Evolutionary conservation across 768 basidiomycete genomes (phyloP).

Genomic region (Podaxis sp.): DNA sequence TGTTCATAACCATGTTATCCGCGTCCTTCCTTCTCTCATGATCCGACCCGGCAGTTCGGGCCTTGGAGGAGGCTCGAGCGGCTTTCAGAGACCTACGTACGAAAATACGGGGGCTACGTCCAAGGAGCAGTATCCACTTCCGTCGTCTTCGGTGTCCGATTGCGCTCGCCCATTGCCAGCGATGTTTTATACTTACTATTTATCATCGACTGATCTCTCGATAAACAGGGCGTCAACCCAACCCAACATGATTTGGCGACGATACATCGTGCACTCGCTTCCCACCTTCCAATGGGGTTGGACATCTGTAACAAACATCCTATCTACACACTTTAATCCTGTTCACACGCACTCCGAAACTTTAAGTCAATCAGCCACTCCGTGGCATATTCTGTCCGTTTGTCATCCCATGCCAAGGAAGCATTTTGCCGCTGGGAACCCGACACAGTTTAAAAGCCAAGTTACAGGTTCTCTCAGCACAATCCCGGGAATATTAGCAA

Average conservation of each 20-base stretch:
- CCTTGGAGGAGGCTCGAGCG: neutral
- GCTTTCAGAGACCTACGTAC: neutral
- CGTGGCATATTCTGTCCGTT: conserved; percentile 10
- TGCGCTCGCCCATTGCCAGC: neutral
- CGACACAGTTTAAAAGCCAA: neutral
- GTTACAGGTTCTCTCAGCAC: neutral
- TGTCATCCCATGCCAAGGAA: neutral
- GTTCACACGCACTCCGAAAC: neutral
- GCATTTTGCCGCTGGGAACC: neutral
- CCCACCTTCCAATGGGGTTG: neutral
- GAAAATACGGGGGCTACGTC: neutral
- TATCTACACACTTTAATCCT: neutral
- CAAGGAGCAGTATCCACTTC: neutral
- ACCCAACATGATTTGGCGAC: neutral
- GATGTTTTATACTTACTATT: neutral
- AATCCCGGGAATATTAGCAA: neutral
- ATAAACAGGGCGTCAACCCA: too few relatives aligned
- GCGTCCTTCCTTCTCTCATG: neutral
- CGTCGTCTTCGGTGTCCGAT: neutral
- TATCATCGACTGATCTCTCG: neutral
- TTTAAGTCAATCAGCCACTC: neutral
- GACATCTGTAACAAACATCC: neutral
- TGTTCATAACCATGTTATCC: neutral
- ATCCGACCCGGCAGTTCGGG: neutral
- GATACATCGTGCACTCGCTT: neutral